Percentiles rank a stretch among this genome's conserved stretches.
These are phyloP conservation scores for Alternaria conjuncta DNA, from an alignment of 2,329 filamentous ascomycete species.

Conservation along the genomic window DNA sequence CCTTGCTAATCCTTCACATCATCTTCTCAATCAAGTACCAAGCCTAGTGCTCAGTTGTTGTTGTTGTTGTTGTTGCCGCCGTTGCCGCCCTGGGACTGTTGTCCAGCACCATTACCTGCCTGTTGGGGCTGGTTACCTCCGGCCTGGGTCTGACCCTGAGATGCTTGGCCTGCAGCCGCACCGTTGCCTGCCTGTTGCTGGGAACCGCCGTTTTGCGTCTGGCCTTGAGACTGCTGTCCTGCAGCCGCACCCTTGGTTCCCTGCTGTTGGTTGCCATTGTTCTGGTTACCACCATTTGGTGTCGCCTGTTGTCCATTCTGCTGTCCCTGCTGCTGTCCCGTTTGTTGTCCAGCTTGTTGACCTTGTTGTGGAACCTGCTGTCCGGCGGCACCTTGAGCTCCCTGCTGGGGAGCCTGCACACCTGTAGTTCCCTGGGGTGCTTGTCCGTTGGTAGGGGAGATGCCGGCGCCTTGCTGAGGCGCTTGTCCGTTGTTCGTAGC, in stretches of 20 bases:
- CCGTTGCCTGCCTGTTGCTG: background rate
- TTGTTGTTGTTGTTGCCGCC: background rate
- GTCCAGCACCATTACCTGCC: background rate
- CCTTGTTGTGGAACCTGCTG: constrained; percentile 12
- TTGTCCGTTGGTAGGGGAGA: background rate
- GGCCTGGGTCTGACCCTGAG: background rate
- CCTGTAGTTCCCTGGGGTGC: background rate
- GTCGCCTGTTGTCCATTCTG: constrained; percentile 7
- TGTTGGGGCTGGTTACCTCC: background rate
- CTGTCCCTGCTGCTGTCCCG: constrained; percentile 8
- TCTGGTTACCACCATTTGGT: background rate
- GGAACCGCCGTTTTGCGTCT: background rate
- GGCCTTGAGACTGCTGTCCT: background rate
- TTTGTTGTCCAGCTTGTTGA: constrained; percentile 9
- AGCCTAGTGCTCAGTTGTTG: background rate
- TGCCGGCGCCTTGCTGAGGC: constrained; percentile 1
- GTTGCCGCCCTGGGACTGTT: constrained; percentile 4
- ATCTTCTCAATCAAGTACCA: background rate
- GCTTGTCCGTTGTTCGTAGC: background rate
- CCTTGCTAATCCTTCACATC: background rate
- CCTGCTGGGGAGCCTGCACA: constrained; percentile 3
- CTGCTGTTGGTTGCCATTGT: background rate
- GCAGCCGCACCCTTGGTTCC: constrained; percentile 1
- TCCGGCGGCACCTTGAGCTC: background rate
- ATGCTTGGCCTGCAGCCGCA: background rate